Evolutionary conservation across 148 eudicot species (phyloP), one percentile per base, ranked within the genome.

Genomic region (Vaccinium darrowii): DNA sequence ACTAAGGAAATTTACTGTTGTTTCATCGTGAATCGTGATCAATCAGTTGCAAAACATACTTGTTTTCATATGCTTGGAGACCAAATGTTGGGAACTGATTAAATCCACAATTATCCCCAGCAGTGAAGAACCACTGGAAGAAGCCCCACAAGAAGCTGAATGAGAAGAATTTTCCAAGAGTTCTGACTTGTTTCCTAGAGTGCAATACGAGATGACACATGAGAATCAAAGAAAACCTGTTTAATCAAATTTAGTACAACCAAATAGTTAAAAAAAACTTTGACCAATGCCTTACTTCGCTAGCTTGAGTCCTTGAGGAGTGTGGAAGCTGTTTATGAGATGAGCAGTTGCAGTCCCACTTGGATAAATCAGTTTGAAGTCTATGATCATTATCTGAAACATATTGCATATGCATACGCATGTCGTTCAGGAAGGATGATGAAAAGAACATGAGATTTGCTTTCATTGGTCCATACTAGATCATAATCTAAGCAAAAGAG

Each of bases 51-150:
- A 3, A 11, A 27, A 81, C 85, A 15, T 74, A 96, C 98, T 12
- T 93, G 87, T 89, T 84, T 23, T 89, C 25, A 60, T 47, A 89
- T 77, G 98, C 98, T 90, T 96, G 79, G 49, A 96, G 94, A 53
- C 98, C 98, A 56, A 96, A 90, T 27, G 98, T 88, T 0, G 98
- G 98, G 69, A 93, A 96, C 50, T 43, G 88, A 1, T 2, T 62
- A 75, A 96, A 96, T 63, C 98, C 98, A 80, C 98, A 96, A 65
- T 36, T 72, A n/a, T 93, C 93, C 14, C 94, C 98, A 30, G 89
- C 92, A 74, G 98, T 92, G 90, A 93, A 96, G 84, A 96, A 96
- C 98, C 98, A 96, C 82, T 96, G 98, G 90, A 96, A 94, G 93
- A 93, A 92, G 76, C 95, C 95, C 98, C 98, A 96, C 75, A 93